phyloP scores from a whole-genome alignment of 106 monocot species.

The Chionographis japonica region DNA sequence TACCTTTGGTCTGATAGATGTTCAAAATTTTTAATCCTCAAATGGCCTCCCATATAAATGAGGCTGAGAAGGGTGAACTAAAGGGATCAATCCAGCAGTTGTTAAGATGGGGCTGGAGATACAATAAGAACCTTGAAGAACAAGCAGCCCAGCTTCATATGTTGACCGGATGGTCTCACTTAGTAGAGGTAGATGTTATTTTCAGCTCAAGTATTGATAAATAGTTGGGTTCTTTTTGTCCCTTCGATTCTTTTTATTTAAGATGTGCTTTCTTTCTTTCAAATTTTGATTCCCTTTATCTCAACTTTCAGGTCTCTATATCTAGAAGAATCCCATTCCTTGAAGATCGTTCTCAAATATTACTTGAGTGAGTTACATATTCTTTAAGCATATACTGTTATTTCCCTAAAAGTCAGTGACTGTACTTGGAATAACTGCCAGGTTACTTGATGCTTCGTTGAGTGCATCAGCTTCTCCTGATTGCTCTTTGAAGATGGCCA shows the following conservation, averaged over 20 bases:
- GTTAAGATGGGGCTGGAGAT: constrained; percentile 86
- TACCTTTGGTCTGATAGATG: constrained; percentile 32
- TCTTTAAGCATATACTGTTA: neutral
- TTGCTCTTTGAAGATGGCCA: constrained; percentile 91
- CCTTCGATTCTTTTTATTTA: neutral
- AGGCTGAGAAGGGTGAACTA: constrained; percentile 41
- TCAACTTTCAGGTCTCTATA: constrained; percentile 60
- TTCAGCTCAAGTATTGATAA: constrained; percentile 1
- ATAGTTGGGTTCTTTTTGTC: neutral
- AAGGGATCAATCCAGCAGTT: constrained; percentile 69
- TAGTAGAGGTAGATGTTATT: constrained; percentile 63
- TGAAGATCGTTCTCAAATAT: constrained; percentile 67
- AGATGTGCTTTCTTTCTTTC: neutral
- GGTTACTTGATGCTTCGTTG: constrained; percentile 84
- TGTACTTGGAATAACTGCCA: constrained; percentile 12
- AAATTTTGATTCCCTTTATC: neutral
- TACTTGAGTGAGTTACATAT: constrained; percentile 66
- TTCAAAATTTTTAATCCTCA: constrained; percentile 27
- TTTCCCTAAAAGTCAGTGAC: too few species aligned
- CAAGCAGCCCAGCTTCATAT: constrained; percentile 95
- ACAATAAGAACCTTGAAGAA: constrained; percentile 94
- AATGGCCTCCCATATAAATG: constrained; percentile 30
- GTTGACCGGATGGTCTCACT: constrained; percentile 89
- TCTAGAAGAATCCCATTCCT: constrained; percentile 88
- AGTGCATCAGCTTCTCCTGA: constrained; percentile 78